phyloP scores from a whole-genome alignment of 495 filamentous ascomycete genomes.

The Acidiella bohemica region DNA sequence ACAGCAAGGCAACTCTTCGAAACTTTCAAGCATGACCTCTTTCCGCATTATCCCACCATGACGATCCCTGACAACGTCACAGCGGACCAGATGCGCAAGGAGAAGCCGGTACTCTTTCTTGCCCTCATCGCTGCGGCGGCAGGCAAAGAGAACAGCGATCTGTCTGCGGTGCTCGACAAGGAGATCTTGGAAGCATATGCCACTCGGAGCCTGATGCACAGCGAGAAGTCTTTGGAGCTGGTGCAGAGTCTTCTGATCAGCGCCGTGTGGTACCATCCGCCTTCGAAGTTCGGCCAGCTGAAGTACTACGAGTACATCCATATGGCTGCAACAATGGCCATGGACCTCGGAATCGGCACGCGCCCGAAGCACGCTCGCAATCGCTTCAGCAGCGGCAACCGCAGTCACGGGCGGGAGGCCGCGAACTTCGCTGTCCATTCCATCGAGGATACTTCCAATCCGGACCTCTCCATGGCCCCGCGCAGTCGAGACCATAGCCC shows the following conservation, averaged over 20 bases:
- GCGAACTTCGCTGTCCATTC: conserved; percentile 1
- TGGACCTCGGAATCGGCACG: conserved; percentile 36
- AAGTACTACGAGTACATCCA: conserved; percentile 44
- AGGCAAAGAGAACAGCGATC: conserved; percentile 29
- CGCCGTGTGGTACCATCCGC: conserved; percentile 39
- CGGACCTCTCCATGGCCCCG: conserved; percentile 16
- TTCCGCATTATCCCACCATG: conserved; percentile 34
- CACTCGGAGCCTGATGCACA: conserved; percentile 35
- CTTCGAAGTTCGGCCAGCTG: conserved; percentile 34
- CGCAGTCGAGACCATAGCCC: conserved; percentile 3
- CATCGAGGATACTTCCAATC: conserved; percentile 19
- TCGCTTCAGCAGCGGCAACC: conserved; percentile 4
- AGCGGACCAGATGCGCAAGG: conserved; percentile 31
- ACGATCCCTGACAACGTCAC: conserved; percentile 29
- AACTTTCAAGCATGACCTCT: conserved; percentile 33
- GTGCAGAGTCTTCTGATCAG: conserved; percentile 39
- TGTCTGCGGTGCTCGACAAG: conserved; percentile 35
- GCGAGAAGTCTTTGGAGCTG: conserved; percentile 41
- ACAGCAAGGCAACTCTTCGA: conserved; percentile 33
- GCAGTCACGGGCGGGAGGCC: not conserved
- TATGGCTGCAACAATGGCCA: conserved; percentile 41
- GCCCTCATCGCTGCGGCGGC: conserved; percentile 38
- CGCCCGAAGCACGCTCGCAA: conserved; percentile 1
- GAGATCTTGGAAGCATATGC: conserved; percentile 38
- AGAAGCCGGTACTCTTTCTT: conserved; percentile 39